Evolutionary conservation across 202 grass and related monocot species (phyloP).

Genomic region (Dendrocalamus latiflorus): DNA sequence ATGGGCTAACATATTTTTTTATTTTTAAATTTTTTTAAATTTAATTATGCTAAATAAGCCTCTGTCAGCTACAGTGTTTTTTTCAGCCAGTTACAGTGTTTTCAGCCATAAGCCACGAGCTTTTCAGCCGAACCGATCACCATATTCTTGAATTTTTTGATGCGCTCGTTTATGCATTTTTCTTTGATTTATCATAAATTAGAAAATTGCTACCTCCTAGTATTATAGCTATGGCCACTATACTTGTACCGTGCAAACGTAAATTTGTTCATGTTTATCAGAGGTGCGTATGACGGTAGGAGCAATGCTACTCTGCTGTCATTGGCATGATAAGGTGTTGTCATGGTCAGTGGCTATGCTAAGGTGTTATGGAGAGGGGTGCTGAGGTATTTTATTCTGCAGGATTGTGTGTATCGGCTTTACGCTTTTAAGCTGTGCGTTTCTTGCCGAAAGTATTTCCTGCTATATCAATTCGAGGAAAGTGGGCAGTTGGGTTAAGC

Average conservation of each 20-base stretch:
- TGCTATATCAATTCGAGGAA: constrained; percentile 30
- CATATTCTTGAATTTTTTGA: background rate
- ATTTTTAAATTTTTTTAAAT: no score
- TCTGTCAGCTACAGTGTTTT: no score
- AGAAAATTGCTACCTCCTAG: no score
- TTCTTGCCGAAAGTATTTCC: constrained; percentile 33
- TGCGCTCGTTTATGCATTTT: background rate
- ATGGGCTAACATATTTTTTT: no score
- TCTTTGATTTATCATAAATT: background rate
- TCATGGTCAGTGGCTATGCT: constrained; percentile 16
- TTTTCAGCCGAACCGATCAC: no score
- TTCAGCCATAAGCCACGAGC: no score
- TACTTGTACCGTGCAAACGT: background rate
- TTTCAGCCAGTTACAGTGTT: no score
- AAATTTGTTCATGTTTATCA: background rate
- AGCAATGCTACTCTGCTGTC: background rate
- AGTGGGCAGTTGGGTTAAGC: constrained; percentile 35
- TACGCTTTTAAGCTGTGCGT: background rate
- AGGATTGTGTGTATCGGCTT: constrained; percentile 41
- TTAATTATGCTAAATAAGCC: no score
- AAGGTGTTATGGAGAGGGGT: constrained; percentile 41
- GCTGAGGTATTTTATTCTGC: constrained; percentile 25
- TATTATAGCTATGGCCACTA: background rate
- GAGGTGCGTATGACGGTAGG: background rate
- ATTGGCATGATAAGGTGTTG: background rate